Evolutionary conservation across 148 eudicot species (phyloP).

Genomic region (Fagopyrum esculentum): DNA sequence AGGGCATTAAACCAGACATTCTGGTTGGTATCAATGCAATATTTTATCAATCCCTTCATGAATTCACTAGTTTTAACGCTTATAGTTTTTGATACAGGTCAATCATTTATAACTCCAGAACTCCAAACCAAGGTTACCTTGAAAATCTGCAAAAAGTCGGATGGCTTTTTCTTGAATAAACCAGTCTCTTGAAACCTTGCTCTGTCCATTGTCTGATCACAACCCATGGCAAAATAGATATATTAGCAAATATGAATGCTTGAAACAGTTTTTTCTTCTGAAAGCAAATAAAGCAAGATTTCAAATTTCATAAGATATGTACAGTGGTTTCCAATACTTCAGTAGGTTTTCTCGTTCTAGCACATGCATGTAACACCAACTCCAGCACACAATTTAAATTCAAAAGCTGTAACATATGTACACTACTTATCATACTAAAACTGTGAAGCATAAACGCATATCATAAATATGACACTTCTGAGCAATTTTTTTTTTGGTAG

Average conservation of each 20-base stretch:
- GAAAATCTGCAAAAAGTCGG: slow-evolving; percentile 84
- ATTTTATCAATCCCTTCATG: background rate
- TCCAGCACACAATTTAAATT: background rate
- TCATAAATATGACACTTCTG: background rate
- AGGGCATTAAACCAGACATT: background rate
- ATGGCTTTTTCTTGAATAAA: slow-evolving; percentile 74
- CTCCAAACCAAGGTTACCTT: slow-evolving; percentile 39
- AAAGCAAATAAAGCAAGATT: background rate
- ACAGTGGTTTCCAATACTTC: background rate
- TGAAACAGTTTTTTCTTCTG: background rate
- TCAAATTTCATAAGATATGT: background rate
- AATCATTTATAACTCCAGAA: background rate
- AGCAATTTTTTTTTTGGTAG: no score
- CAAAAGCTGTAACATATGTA: background rate
- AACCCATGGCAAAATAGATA: slow-evolving; percentile 2
- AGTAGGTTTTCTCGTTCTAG: background rate
- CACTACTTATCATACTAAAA: background rate
- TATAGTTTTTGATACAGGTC: background rate
- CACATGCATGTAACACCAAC: background rate
- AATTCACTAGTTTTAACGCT: background rate
- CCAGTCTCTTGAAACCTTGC: slow-evolving; percentile 81
- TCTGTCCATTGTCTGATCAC: slow-evolving; percentile 90
- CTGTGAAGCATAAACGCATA: background rate
- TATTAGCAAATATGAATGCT: background rate
- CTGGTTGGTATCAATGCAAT: background rate